A percentile compares a stretch with the other conserved stretches of the same genome.
Evolutionary conservation across 1,284 basidiomycete genomes (phyloP).

Genomic region (Ustilago hordei): DNA sequence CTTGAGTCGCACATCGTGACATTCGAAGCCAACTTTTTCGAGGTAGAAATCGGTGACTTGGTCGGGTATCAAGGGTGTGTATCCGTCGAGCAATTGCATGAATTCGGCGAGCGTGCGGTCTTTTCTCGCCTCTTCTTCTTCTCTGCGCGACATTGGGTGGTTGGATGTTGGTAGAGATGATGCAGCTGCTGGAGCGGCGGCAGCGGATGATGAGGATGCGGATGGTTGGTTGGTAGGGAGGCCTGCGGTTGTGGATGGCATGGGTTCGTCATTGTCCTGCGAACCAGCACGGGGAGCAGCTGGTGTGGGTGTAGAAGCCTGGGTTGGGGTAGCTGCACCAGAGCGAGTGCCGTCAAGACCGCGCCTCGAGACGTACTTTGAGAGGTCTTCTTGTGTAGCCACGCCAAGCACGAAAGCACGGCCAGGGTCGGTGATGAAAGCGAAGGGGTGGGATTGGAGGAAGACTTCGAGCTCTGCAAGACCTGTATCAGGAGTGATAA

Average conservation of each 20-base stretch:
- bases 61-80: conserved; percentile 96
- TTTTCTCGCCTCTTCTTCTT: conserved; percentile 80
- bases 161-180: conserved; percentile 35
- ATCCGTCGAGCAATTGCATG: conserved; percentile 93
- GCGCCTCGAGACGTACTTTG: conserved; percentile 59
- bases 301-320: conserved; percentile 16
- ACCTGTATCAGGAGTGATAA: conserved; percentile 65
- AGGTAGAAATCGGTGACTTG: conserved; percentile 98
- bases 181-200: conserved; percentile 28
- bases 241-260: conserved; percentile 34
- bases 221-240: conserved; percentile 14
- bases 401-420: conserved; percentile 61
- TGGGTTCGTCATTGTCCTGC: conserved; percentile 37
- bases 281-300: conserved; percentile 8
- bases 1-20: conserved; percentile 80
- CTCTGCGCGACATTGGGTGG: conserved; percentile 66
- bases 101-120: conserved; percentile 91
- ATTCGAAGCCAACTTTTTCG: conserved; percentile 94
- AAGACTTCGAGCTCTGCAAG: conserved; percentile 66
- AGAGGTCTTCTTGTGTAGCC: conserved; percentile 61
- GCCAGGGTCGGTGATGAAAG: conserved; percentile 64
- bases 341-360: conserved; percentile 45
- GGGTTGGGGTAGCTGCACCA: conserved; percentile 48
- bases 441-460: conserved; percentile 61
- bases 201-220: conserved; percentile 29